Percentiles rank a stretch among this genome's conserved stretches.
phyloP scores from a whole-genome alignment of 2,329 filamentous ascomycete species.

The Didymella keratinophila region DNA sequence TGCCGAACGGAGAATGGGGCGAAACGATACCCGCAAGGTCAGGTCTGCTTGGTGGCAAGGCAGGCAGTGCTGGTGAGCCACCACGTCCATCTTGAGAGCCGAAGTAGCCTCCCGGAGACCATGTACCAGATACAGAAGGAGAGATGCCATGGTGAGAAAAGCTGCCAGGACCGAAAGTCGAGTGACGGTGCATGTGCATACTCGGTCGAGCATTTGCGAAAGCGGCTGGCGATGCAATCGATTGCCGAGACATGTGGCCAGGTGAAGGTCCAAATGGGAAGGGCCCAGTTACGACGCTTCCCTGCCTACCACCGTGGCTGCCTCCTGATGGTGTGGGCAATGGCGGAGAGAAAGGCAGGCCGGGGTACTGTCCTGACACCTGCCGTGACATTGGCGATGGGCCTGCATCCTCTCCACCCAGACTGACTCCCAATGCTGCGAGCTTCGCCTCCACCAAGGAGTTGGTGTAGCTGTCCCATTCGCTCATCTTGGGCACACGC shows the following conservation, averaged over 20 bases:
- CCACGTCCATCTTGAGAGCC: conserved; percentile 50
- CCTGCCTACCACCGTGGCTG: conserved; percentile 69
- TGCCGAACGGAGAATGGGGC: conserved; percentile 69
- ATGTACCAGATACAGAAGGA: conserved; percentile 55
- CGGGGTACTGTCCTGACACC: conserved; percentile 75
- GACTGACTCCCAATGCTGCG: conserved; percentile 85
- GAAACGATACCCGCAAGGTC: conserved; percentile 49
- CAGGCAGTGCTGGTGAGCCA: conserved; percentile 53
- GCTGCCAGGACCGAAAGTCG: conserved; percentile 75
- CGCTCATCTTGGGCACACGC: conserved; percentile 73
- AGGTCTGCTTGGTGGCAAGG: conserved; percentile 47
- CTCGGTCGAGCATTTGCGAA: conserved; percentile 60
- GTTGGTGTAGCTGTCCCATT: conserved; percentile 81
- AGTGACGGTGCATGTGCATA: conserved; percentile 73
- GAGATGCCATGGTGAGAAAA: conserved; percentile 69
- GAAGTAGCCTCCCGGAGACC: conserved; percentile 53
- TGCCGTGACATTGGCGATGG: conserved; percentile 72
- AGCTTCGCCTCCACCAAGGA: conserved; percentile 90
- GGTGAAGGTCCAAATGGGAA: conserved; percentile 64
- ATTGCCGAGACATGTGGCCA: conserved; percentile 66
- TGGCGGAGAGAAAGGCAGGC: conserved; percentile 83
- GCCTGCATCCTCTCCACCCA: conserved; percentile 72
- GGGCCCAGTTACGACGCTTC: conserved; percentile 64
- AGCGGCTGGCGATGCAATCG: conserved; percentile 78
- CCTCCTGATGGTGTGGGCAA: conserved; percentile 79